Percentiles rank a stretch among this genome's conserved stretches.
These are phyloP conservation scores for Lichtheimia ramosa DNA, from an alignment of 371 early-diverging fungal species.

Conservation along the genomic window DNA sequence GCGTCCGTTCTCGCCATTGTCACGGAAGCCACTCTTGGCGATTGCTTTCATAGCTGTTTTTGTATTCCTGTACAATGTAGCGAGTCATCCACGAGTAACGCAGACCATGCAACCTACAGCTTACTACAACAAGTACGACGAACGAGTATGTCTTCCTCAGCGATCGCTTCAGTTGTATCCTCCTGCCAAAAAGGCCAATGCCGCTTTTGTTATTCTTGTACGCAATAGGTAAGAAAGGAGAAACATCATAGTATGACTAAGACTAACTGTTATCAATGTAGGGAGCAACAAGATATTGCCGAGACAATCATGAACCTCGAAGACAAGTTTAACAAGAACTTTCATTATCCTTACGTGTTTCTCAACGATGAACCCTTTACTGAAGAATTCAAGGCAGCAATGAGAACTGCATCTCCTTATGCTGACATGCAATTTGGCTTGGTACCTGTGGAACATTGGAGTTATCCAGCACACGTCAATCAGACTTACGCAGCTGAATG, in stretches of 20 bases:
- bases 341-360: constrained; percentile 51
- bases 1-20: constrained; percentile 32
- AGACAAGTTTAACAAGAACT: constrained; percentile 51
- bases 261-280: constrained; percentile 13
- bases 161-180: constrained; percentile 31
- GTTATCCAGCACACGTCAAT: constrained; percentile 70
- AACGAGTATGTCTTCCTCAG: constrained; percentile 46
- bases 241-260: too few species aligned
- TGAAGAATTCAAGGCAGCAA: constrained; percentile 42
- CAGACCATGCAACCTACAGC: constrained; percentile 45
- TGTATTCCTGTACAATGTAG: constrained; percentile 41
- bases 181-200: constrained; percentile 46
- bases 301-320: constrained; percentile 41
- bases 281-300: constrained; percentile 44
- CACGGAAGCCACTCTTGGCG: constrained; percentile 37
- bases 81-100: constrained; percentile 41
- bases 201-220: constrained; percentile 50
- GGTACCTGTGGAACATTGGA: constrained; percentile 72
- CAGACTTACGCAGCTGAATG: constrained; percentile 53
- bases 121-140: constrained; percentile 49
- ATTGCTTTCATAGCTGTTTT: constrained; percentile 31
- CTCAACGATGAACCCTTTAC: constrained; percentile 49
- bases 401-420: constrained; percentile 42
- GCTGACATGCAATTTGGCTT: constrained; percentile 71
- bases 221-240: constrained; percentile 38